Base-by-base conservation (phyloP, 2,329 filamentous ascomycete species). In the Sclerotinia borealis region DNA sequence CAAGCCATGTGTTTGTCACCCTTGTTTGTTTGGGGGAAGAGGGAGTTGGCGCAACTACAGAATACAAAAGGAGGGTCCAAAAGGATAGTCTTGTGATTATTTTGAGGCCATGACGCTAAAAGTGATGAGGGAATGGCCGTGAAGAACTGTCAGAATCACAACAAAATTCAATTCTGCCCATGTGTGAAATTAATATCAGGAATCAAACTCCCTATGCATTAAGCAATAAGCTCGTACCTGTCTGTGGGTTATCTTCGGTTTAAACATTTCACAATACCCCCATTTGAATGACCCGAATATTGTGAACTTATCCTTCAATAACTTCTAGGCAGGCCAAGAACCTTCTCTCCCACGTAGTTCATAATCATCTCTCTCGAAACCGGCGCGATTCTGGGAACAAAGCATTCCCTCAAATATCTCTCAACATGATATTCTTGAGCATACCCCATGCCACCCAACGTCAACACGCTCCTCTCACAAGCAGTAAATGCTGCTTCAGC, bases 361-460 rank as follows among this genome's bases (percentile, higher is more conserved):
- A 90, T 77, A 59, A 91, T 89, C 89, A 91, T 91, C 77, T 91
- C 89, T 67, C 85, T 75, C 63, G 83, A 86, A 0, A 89, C 81
- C 0, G 85, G 86, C 11, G 86, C 85, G 59, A 89, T 85, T 11
- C 86, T 75, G 3, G 86, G 85, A 45, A 89, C 83, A 63, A 88
- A 78, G 60, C 83, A 84, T 72, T 88, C 86, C n/a, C 86, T 76
- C 64, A 88, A 78, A 75, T 84, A 88, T 50, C 85, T 77, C 73
- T 89, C 85, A 13, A 88, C 85, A 72, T 88, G 83, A 70, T 86
- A 88, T 70, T 86, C 84, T 45, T 79, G 77, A 0, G 85, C 84
- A 70, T 88, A 88, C 1, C 85, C 85, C 83, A 88, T 88, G 0
- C 85, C 85, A 0, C 85, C 85, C 58, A 84, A 80, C 11, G 80